Base-by-base conservation (phyloP, 306 rosid species). In the Cyamopsis tetragonoloba region DNA sequence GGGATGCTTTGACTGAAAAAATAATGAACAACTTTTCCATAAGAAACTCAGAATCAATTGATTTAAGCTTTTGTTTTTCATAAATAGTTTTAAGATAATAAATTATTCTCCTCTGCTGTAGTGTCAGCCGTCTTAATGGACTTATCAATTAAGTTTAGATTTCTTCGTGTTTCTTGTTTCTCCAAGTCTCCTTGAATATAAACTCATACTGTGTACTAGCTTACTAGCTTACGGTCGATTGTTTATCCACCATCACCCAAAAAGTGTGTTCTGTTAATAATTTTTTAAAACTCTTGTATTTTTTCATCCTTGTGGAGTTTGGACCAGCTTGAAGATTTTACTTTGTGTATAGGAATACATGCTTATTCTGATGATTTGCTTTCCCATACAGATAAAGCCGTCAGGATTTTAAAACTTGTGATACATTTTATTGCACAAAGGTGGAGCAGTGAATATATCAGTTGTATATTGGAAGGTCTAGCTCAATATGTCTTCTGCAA, bases 401-500 rank as follows among this genome's bases (percentile, higher is more conserved):
- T 67, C n/a, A 65, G 57, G 19, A 35, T 48, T 53, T 72, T 38
- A 47, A 48, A 61, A 49, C 47, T 55, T 23, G 66, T 60, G 62
- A 53, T 62, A 63, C 53, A 42, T 20, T 66, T 58, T 61, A 5
- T 70, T 78, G 74, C 58, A 71, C 60, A 73, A 71, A 65, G 48
- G 62, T 31, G 8, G 72, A 62, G 27, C 30, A 6, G 74, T 80
- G 72, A 78, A 28, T n/a, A 44, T 42, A 43, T 64, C 62, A 23
- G 47, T 47, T 31, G 34, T 34, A 6, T 48, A 46, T 77, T 63
- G 41, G 70, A 71, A 68, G 68, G 61, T 42, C 50, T 56, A 44
- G 62, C 58, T 75, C 70, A 83, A 48, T 56, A 89, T 89, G 93
- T 60, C 89, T 69, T 74, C 95, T 9, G 60, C 79, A 10, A 77